A percentile compares a stretch with the other conserved stretches of the same genome.
These are phyloP conservation scores for Heterococcus sp. DNA, from an alignment of 108 stramenopile genomes.

Conservation along the genomic window DNA sequence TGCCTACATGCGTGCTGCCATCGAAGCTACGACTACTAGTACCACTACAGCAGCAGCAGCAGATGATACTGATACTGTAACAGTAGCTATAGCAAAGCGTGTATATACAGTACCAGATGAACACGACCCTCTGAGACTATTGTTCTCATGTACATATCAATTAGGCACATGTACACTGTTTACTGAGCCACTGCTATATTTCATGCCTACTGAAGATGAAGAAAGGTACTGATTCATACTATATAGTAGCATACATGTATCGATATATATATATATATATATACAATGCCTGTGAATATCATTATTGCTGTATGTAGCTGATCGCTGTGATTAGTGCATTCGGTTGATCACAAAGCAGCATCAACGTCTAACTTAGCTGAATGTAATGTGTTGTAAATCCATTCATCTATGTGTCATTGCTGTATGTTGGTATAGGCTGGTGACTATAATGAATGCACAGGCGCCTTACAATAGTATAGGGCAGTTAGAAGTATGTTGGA, in stretches of 20 bases:
- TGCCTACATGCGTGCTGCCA: slow-evolving; percentile 25
- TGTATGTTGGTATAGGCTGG: background rate
- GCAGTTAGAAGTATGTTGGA: background rate
- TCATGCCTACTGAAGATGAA: slow-evolving; percentile 26
- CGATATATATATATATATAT: background rate
- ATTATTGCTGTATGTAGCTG: background rate
- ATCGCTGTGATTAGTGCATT: no score
- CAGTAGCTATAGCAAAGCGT: no score
- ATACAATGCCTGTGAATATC: background rate
- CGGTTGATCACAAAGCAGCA: no score
- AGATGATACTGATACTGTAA: no score
- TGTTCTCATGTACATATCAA: slow-evolving; percentile 21
- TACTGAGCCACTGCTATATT: slow-evolving; percentile 34
- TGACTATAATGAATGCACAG: background rate
- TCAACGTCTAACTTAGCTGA: no score
- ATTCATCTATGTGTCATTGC: background rate
- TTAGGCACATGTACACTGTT: slow-evolving; percentile 33
- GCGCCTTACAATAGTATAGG: background rate
- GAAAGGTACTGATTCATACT: background rate
- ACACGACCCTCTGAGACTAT: slow-evolving; percentile 31
- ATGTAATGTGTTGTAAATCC: no score
- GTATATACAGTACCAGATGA: slow-evolving; percentile 30
- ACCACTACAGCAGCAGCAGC: no score
- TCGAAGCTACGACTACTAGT: no score
- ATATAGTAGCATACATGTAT: background rate